phyloP scores from a whole-genome alignment of 2,329 filamentous ascomycete species.

The Cladosporium sp. region DNA sequence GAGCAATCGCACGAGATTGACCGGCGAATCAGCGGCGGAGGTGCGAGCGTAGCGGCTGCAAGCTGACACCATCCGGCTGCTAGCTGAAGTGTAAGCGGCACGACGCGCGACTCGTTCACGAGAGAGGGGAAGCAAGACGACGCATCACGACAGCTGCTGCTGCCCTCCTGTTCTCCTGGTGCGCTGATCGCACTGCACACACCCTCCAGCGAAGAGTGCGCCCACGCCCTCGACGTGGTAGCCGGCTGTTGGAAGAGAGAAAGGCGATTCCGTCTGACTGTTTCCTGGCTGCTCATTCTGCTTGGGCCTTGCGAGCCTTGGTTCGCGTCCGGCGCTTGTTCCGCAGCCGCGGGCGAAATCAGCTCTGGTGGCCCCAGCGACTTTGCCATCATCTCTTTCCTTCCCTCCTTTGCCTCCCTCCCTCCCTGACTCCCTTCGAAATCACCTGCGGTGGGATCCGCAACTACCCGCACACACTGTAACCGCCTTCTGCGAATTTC shows the following conservation, averaged over 20 bases:
- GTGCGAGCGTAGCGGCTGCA: not conserved
- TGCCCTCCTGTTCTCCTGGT: not conserved
- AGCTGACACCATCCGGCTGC: slow-evolving; percentile 1
- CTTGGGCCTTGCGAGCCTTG: not conserved
- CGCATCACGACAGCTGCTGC: not conserved
- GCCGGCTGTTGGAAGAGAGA: no score
- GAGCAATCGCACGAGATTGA: not conserved
- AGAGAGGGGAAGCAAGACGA: not conserved
- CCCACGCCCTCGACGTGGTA: no score
- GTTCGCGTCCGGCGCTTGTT: slow-evolving; percentile 3
- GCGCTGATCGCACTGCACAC: no score
- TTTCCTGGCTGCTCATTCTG: not conserved
- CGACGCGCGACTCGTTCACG: not conserved
- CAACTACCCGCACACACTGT: slow-evolving; percentile 8
- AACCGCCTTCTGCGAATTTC: not conserved
- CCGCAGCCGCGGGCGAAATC: slow-evolving; percentile 6
- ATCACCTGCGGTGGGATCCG: not conserved
- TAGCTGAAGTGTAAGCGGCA: slow-evolving; percentile 3
- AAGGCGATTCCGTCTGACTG: no score
- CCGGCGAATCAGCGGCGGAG: not conserved
- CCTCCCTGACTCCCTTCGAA: not conserved
- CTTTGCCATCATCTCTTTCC: not conserved
- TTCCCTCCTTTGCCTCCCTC: not conserved
- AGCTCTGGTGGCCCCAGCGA: not conserved
- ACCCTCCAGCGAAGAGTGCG: no score